Evolutionary conservation across 2,329 filamentous ascomycete species (phyloP), one percentile per base, ranked within the genome.

Genomic region (Penicillium sp.): DNA sequence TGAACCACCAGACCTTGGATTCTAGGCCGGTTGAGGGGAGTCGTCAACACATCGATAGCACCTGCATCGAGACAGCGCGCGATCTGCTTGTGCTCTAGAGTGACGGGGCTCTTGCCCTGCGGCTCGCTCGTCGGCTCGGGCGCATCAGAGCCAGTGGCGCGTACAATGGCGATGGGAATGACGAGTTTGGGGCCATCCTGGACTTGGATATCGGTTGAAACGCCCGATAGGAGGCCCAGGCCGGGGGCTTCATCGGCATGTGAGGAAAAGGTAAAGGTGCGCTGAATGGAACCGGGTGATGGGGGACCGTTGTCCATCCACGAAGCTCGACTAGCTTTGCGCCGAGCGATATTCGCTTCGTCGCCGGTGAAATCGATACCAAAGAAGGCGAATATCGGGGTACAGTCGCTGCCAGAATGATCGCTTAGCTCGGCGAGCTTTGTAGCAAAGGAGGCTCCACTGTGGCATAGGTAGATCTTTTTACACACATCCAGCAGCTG

Each of bases 41-140:
- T 89, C 22, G 84, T 81, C 53, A 96, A 77, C 40, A 95, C 87
- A 68, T 97, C 91, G 24, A 86, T 77, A 9, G 91, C 91, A 28
- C 93, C 93, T 3, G 86, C 81, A 61, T 95, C 89, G 20, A 97
- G 72, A 62, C 89, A 95, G 59, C 77, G 81, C 56, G 84, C 79
- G 50, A 90, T 75, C 42, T 77, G 70, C 35, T 74, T 70, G 10
- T 75, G 73, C 49, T 81, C 74, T 36, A 52, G 28, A 1, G 54
- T 57, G 7, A 72, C 66, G 16, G 71, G 63, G 34, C 62, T 42
- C 64, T 65, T 38, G 36, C 39, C 44, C 51, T 65, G 61, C 23
- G 55, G 46, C 52, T 52, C 46, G 51, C 42, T 48, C 54, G 50
- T 48, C 49, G 45, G 42, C 46, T 44, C 41, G 35, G 52, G 44